Base-by-base conservation (phyloP, 805 yeast species). In the Candida arabinofermentans region DNA sequence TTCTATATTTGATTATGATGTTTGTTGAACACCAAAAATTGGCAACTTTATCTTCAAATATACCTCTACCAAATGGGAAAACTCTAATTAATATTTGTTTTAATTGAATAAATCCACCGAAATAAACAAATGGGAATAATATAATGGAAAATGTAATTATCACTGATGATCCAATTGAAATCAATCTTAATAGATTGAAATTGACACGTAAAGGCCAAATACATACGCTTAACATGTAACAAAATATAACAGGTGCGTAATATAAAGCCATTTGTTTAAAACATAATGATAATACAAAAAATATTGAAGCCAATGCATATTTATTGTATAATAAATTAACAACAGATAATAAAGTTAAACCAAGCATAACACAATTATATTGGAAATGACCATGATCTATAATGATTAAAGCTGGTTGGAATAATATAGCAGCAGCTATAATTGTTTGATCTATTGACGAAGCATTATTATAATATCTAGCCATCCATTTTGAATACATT, bases 301-400 rank as follows among this genome's bases (percentile, higher is more conserved):
- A 80, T 2, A 85, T 62, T 4, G 96, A 80, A 0, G 95, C 91
- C 9, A 80, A 50, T 8, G 81, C 71, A 41, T 78, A 72, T 54
- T 79, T 78, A 24, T 79, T 86, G 43, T 79, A 74, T 24, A 83
- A 57, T 27, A 91, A 67, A 46, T 80, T 81, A 40, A 75, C 77
- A 33, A 93, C 66, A 0, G 95, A 73, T 40, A 79, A 66, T 22
- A 88, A 69, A 5, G 91, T 73, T 14, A 91, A 68, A 0, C 99
- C 99, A 27, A 93, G 74, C 98, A 93, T 91, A 21, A 93, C 95
- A 0, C 89, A 77, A 55, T 93, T 95, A 65, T 80, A 91, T 65
- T 95, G 99, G 66, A 93, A 93, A 65, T 93, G 99, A 6, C 99
- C 99, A 63, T 93, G 97, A 59, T 93, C 99, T 36, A 93, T 81